Percentiles rank a stretch among this genome's conserved stretches.
Conservation (phyloP, 345 rosid genomes). For the Citrus unshiu region DNA sequence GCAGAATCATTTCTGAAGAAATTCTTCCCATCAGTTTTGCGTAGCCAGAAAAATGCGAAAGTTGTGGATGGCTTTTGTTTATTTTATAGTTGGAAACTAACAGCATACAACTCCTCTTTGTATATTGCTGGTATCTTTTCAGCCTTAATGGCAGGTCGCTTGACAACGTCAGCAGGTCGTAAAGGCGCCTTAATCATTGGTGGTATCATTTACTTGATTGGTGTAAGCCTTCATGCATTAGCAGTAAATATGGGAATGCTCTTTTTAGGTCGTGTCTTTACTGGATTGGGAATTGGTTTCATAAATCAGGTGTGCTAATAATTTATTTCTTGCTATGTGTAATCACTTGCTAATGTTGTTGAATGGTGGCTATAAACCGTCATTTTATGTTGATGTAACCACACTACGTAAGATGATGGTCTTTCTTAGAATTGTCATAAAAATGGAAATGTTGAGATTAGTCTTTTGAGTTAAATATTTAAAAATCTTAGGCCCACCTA, state of each 20-base stretch:
- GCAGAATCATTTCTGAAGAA: conserved; percentile 26
- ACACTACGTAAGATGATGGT: too few relatives aligned
- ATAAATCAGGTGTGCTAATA: conserved; percentile 26
- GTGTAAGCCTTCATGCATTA: conserved; percentile 23
- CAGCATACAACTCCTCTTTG: conserved; percentile 31
- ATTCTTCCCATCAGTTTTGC: conserved; percentile 32
- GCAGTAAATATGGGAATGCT: conserved; percentile 32
- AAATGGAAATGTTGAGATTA: too few relatives aligned
- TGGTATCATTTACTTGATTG: conserved; percentile 26
- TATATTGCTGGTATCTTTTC: conserved; percentile 38
- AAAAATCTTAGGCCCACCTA: rapidly evolving
- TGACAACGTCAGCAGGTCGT: conserved; percentile 27
- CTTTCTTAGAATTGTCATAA: too few relatives aligned
- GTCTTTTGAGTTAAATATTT: too few relatives aligned
- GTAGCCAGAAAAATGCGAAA: conserved; percentile 2
- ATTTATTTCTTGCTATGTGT: too few relatives aligned
- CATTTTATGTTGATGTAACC: too few relatives aligned
- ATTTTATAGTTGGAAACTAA: conserved; percentile 16
- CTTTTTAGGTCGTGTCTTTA: conserved; percentile 25
- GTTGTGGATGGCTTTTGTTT: conserved; percentile 23
- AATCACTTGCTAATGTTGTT: too few relatives aligned
- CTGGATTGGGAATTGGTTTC: conserved; percentile 38
- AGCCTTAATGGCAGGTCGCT: conserved; percentile 26
- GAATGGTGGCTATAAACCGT: too few relatives aligned
- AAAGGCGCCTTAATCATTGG: conserved; percentile 29